phyloP scores from a whole-genome alignment of 768 basidiomycete species.

The Phylloporus sp. region DNA sequence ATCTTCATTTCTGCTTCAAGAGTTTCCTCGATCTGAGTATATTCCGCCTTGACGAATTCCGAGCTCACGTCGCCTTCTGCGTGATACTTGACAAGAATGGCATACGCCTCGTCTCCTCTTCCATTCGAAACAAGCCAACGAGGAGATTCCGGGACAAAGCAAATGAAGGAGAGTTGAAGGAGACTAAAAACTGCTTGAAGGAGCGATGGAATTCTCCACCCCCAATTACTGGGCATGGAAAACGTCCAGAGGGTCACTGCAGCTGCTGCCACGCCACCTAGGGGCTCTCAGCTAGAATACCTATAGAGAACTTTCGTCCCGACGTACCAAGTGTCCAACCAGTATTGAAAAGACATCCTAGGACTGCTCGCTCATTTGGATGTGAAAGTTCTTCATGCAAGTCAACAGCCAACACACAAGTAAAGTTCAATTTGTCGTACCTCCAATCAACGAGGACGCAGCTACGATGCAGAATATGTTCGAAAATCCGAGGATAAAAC shows the following conservation, averaged over 20 bases:
- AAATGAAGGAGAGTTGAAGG: conserved; percentile 48
- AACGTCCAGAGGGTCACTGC: conserved; percentile 60
- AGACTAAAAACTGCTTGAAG: conserved; percentile 51
- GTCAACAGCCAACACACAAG: no score
- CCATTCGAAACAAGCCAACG: conserved; percentile 58
- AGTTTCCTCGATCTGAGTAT: conserved; percentile 50
- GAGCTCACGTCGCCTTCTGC: conserved; percentile 49
- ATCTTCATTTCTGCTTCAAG: conserved; percentile 30
- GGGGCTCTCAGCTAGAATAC: not conserved
- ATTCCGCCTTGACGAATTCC: conserved; percentile 55
- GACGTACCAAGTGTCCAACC: conserved; percentile 5
- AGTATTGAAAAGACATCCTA: no score
- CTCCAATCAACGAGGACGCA: conserved; percentile 17
- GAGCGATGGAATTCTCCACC: conserved; percentile 26
- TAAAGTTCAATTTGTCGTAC: not conserved
- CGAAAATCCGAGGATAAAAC: conserved; percentile 14
- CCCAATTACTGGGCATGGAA: conserved; percentile 35
- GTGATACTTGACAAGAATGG: conserved; percentile 51
- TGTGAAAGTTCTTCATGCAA: conserved; percentile 11
- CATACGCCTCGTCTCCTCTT: conserved; percentile 42
- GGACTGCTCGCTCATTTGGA: no score
- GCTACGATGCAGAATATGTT: conserved; percentile 12
- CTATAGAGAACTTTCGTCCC: not conserved
- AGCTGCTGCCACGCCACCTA: conserved; percentile 34
- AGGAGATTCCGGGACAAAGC: conserved; percentile 57